A percentile compares a stretch with the other conserved stretches of the same genome.
phyloP scores from a whole-genome alignment of 257 asterid species.

The Solanum gracilifrons region DNA sequence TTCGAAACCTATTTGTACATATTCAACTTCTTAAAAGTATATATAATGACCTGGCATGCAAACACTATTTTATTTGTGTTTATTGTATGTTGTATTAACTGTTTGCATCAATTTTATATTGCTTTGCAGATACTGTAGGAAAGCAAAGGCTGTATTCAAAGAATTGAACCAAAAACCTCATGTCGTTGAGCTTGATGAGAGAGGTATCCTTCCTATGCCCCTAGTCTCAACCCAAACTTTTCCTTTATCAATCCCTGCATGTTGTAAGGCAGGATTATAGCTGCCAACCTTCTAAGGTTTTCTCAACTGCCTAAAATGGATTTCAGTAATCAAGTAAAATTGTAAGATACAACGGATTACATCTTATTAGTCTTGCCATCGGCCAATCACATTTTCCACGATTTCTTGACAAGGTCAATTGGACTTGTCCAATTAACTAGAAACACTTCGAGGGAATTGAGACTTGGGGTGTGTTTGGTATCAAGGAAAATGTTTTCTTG shows the following conservation, averaged over 20 bases:
- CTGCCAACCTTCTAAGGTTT: neutral
- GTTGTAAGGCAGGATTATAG: neutral
- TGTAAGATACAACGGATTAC: neutral
- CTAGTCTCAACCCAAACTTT: neutral
- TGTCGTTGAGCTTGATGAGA: slow-evolving; percentile 61
- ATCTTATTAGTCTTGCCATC: neutral
- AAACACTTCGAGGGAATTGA: neutral
- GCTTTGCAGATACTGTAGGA: slow-evolving; percentile 65
- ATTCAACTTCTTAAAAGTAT: neutral
- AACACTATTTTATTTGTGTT: neutral
- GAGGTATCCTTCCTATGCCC: slow-evolving; percentile 27
- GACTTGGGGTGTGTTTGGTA: no score
- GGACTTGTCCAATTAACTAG: neutral
- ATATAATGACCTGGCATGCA: neutral
- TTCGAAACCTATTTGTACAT: neutral
- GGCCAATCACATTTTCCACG: neutral
- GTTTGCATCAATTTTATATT: neutral
- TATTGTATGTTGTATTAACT: neutral
- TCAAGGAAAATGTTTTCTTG: no score
- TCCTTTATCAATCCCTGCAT: neutral
- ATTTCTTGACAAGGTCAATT: neutral
- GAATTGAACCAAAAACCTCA: slow-evolving; percentile 52
- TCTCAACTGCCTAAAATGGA: neutral
- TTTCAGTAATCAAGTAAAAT: neutral
- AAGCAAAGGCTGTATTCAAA: slow-evolving; percentile 76